Base-by-base conservation (phyloP, 805 yeast genomes). In the Yamadazyma nakazawae region DNA sequence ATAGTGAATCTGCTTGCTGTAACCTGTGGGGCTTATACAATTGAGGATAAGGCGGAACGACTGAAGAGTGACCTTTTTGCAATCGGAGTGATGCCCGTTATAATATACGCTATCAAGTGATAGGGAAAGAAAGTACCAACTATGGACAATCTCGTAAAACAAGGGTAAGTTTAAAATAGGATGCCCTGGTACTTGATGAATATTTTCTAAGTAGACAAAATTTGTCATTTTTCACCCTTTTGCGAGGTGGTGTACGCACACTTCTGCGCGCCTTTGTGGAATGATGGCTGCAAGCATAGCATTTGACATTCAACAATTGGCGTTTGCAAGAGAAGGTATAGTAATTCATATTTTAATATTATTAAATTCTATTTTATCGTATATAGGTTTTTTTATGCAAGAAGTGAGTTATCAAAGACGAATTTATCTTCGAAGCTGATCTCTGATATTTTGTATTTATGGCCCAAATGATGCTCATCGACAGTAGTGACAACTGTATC, bases 221-320 rank as follows among this genome's bases (percentile, higher is more conserved):
- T 41, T 42, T 42, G 40, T 35, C 45, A 42, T 4, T 30, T 41
- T 42, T 42, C 45, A 42, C 45, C 45, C 45, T 42, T 42, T 42
- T 35, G 25, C 45, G 18, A 16, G 11, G 7, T 19, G 45, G 45
- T 42, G 13, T 12, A 25, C 11, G 17, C 45, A 42, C 45, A 19
- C 26, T 36, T 19, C 40, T 31, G 38, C 44, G 34, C 43, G 41
- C 41, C 34, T 26, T 21, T 38, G 41, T 37, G 39, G 39, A 26
- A 25, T 38, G 41, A 38, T 38, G 41, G 41, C 41, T 38, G 41
- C 41, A 26, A 38, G 25, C 19, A 21, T n/a, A 25, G 26, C 41
- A 25, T 34, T n/a, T n/a, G n/a, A n/a, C n/a, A n/a, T n/a, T n/a
- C n/a, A n/a, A n/a, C n/a, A n/a, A n/a, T n/a, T n/a, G n/a, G n/a